A percentile compares a stretch with the other conserved stretches of the same genome.
These are phyloP conservation scores for Rhodotorula toruloides DNA, from an alignment of 768 basidiomycete genomes.

Conservation along the genomic window DNA sequence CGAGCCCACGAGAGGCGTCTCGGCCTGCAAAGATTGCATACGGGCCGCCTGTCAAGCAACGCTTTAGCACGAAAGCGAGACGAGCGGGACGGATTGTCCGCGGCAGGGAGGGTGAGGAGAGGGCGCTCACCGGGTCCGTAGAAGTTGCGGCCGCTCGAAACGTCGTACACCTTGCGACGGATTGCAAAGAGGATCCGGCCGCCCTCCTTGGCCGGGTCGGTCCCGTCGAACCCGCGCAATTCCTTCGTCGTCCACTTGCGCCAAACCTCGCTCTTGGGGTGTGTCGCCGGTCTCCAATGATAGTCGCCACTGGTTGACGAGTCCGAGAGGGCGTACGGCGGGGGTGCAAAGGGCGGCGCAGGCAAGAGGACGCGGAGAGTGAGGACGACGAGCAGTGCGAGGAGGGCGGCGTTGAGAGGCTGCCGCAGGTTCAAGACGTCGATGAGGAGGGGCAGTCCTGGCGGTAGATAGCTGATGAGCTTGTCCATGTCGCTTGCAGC, in stretches of 20 bases:
- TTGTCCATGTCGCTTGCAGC: neutral
- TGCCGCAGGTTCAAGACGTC: neutral
- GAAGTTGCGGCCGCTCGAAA: conserved; percentile 79
- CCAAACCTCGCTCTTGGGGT: conserved; percentile 68
- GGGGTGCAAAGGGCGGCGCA: conserved; percentile 5
- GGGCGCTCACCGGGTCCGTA: conserved; percentile 78
- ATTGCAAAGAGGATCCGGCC: conserved; percentile 79
- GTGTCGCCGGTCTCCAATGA: conserved; percentile 82
- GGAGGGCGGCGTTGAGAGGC: conserved; percentile 5
- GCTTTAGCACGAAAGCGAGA: neutral
- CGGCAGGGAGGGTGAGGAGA: neutral
- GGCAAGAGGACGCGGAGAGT: conserved; percentile 13
- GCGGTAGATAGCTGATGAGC: neutral
- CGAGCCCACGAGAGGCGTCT: conserved; percentile 94
- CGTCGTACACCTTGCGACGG: conserved; percentile 83
- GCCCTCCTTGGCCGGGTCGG: conserved; percentile 56
- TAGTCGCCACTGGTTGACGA: conserved; percentile 53
- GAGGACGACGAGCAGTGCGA: neutral
- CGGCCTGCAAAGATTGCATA: conserved; percentile 96
- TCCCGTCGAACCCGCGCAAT: conserved; percentile 37
- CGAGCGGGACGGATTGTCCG: neutral
- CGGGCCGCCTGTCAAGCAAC: conserved; percentile 65
- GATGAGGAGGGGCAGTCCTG: neutral
- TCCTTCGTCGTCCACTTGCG: conserved; percentile 73
- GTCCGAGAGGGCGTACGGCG: conserved; percentile 6